phyloP scores from a whole-genome alignment of 805 yeast genomes.

The Jamesozyma lodderae region DNA sequence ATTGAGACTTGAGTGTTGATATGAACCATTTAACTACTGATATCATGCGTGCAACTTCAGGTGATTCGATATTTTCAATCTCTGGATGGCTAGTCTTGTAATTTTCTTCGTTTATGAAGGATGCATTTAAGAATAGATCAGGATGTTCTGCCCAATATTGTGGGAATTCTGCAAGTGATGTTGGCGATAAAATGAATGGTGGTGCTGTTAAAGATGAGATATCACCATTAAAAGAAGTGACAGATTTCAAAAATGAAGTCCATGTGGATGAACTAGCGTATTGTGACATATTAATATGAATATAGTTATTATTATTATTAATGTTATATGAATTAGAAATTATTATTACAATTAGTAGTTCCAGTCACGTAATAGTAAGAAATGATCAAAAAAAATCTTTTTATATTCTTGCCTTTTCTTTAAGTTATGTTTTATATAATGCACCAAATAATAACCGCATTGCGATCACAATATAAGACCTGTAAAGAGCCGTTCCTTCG shows the following conservation, averaged over 20 bases:
- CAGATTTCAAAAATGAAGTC: constrained; percentile 84
- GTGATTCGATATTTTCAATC: constrained; percentile 41
- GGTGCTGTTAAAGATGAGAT: constrained; percentile 93
- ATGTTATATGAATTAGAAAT: too few species aligned
- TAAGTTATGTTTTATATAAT: too few species aligned
- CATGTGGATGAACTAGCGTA: constrained; percentile 50
- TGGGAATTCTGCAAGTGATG: constrained; percentile 82
- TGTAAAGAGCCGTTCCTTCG: too few species aligned
- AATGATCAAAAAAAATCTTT: too few species aligned
- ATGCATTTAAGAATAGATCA: constrained; percentile 70
- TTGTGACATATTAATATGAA: constrained; percentile 28
- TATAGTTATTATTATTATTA: too few species aligned
- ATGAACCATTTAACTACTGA: constrained; percentile 88
- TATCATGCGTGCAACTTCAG: constrained; percentile 45
- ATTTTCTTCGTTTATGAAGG: constrained; percentile 29
- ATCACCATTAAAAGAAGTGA: constrained; percentile 90
- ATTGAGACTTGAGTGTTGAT: constrained; percentile 85
- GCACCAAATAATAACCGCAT: too few species aligned
- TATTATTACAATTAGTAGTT: too few species aligned
- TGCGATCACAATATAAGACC: too few species aligned
- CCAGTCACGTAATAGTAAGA: too few species aligned
- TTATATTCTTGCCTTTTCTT: too few species aligned
- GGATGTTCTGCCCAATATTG: constrained; percentile 96
- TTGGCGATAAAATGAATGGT: constrained; percentile 87
- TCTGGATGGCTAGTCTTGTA: constrained; percentile 11